These are phyloP conservation scores for Puccinia polysora DNA, from an alignment of 1,284 basidiomycete species.

Conservation along the genomic window DNA sequence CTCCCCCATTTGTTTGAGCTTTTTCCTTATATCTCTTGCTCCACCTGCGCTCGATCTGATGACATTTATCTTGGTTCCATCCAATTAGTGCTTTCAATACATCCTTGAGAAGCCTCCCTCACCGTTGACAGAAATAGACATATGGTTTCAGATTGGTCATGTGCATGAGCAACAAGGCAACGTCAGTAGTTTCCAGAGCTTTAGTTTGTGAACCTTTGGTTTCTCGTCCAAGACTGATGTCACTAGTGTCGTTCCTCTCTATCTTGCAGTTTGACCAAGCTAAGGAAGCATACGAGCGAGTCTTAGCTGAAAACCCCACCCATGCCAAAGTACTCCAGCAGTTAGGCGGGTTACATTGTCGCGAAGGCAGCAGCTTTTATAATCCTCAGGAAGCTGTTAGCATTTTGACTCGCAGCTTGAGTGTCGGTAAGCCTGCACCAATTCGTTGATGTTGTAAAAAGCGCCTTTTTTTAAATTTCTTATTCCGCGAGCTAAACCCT, in stretches of 20 bases:
- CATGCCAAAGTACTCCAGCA: slow-evolving; percentile 98
- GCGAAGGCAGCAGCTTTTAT: slow-evolving; percentile 85
- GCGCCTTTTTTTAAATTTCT: not conserved
- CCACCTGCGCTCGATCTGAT: no score
- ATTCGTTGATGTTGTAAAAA: no score
- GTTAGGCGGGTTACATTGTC: slow-evolving; percentile 95
- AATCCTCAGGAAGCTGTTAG: slow-evolving; percentile 91
- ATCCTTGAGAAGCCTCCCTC: slow-evolving; percentile 91
- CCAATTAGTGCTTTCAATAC: slow-evolving; percentile 74
- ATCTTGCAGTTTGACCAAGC: slow-evolving; percentile 70
- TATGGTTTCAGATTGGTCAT: slow-evolving; percentile 99
- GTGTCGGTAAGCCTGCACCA: slow-evolving; percentile 80
- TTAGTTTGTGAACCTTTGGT: not conserved
- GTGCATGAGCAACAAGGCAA: slow-evolving; percentile 96
- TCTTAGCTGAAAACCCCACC: slow-evolving; percentile 82
- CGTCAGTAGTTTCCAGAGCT: slow-evolving; percentile 58
- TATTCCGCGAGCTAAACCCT: not conserved
- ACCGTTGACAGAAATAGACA: slow-evolving; percentile 92
- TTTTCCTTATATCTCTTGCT: no score
- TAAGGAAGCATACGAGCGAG: slow-evolving; percentile 94
- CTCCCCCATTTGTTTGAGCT: not conserved
- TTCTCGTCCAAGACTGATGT: not conserved
- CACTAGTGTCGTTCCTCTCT: not conserved
- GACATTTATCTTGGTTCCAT: not conserved
- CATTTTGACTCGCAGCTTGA: slow-evolving; percentile 87